These are phyloP conservation scores for Phytophthora citrophthora DNA, from an alignment of 352 stramenopile genomes.

Conservation along the genomic window DNA sequence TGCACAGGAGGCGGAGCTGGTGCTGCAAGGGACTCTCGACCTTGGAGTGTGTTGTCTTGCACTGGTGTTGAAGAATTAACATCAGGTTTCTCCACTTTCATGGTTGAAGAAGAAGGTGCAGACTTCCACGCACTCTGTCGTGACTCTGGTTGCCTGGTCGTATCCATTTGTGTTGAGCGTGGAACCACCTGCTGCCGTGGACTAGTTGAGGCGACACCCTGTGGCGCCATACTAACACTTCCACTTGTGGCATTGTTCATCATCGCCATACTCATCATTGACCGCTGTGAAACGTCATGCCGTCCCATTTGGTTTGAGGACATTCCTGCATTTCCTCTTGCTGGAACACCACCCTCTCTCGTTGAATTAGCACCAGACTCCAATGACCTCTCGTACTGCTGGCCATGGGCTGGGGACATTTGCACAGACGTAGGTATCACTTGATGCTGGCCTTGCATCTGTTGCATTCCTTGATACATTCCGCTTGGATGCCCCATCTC, in stretches of 20 bases:
- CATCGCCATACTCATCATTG: slow-evolving; percentile 67
- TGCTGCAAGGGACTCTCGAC: slow-evolving; percentile 21
- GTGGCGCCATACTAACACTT: slow-evolving; percentile 11
- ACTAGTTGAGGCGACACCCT: slow-evolving; percentile 24
- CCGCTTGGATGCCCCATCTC: slow-evolving; percentile 50
- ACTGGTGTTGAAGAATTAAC: slow-evolving; percentile 2
- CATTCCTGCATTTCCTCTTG: slow-evolving; percentile 17
- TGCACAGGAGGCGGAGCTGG: slow-evolving; percentile 27
- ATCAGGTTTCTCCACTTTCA: slow-evolving; percentile 11
- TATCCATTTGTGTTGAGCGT: slow-evolving; percentile 37
- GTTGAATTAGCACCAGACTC: slow-evolving; percentile 24
- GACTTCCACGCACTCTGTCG: slow-evolving; percentile 30
- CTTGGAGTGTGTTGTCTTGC: slow-evolving; percentile 14
- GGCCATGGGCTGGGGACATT: slow-evolving; percentile 31
- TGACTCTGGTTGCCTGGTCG: slow-evolving; percentile 16
- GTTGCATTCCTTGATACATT: slow-evolving; percentile 63
- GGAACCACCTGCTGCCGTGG: slow-evolving; percentile 25
- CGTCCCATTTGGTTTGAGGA: slow-evolving; percentile 30
- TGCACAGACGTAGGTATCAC: slow-evolving; percentile 28
- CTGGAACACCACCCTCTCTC: slow-evolving; percentile 13
- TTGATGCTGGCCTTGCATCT: slow-evolving; percentile 49
- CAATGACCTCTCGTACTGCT: slow-evolving; percentile 36
- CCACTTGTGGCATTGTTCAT: slow-evolving; percentile 43
- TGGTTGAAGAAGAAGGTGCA: not conserved
- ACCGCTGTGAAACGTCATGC: slow-evolving; percentile 52